phyloP scores from a whole-genome alignment of 768 basidiomycete species.

The Neoboletus magnificus region DNA sequence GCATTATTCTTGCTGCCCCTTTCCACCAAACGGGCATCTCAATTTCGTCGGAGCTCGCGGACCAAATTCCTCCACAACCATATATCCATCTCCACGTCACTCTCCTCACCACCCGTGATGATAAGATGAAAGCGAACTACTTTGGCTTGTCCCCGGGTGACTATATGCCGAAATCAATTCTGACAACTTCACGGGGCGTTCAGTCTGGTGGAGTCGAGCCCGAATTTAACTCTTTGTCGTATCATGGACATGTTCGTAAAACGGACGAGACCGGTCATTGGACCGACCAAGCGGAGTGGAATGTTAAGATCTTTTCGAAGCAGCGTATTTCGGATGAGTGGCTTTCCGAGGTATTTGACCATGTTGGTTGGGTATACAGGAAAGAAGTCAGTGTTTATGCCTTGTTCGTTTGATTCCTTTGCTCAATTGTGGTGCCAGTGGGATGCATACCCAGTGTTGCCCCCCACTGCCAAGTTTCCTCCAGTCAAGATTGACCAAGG shows the following conservation, averaged over 20 bases:
- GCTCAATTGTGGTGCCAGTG: slow-evolving; percentile 45
- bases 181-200: slow-evolving; percentile 69
- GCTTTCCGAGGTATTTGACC: slow-evolving; percentile 63
- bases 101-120: slow-evolving; percentile 73
- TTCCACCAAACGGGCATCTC: slow-evolving; percentile 65
- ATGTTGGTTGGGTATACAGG: slow-evolving; percentile 77
- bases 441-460: slow-evolving; percentile 76
- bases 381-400: slow-evolving; percentile 56
- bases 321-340: slow-evolving; percentile 62
- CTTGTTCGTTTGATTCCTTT: background rate
- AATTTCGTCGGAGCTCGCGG: slow-evolving; percentile 46
- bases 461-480: slow-evolving; percentile 65
- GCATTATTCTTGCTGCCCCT: slow-evolving; percentile 85
- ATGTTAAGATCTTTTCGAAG: slow-evolving; percentile 86
- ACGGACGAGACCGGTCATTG: slow-evolving; percentile 22
- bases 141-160: slow-evolving; percentile 53
- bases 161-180: slow-evolving; percentile 56
- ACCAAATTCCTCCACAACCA: slow-evolving; percentile 61
- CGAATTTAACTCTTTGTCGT: slow-evolving; percentile 85
- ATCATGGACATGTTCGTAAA: slow-evolving; percentile 56
- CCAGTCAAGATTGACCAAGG: slow-evolving; percentile 74
- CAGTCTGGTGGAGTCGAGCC: slow-evolving; percentile 56
- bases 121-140: slow-evolving; percentile 58
- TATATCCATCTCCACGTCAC: slow-evolving; percentile 90
- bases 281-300: slow-evolving; percentile 45